Conservation (phyloP, 2,329 filamentous ascomycete species). For the Penicillium sp. region DNA sequence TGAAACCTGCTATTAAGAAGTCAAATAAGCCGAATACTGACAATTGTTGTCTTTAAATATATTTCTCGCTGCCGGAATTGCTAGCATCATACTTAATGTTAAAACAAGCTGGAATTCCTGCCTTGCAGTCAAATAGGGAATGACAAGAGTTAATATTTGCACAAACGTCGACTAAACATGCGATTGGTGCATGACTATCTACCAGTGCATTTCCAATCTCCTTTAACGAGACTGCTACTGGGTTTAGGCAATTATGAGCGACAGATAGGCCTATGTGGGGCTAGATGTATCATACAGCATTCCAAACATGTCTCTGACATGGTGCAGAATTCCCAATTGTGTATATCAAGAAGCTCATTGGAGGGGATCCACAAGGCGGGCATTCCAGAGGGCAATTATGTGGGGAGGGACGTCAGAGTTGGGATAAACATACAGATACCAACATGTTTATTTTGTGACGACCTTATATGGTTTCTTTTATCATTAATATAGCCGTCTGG, state of each 20-base stretch:
- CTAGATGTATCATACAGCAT: background rate
- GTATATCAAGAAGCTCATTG: background rate
- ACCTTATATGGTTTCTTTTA: background rate
- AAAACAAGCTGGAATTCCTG: background rate
- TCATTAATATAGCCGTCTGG: background rate
- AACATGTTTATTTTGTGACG: background rate
- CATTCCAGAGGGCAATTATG: slow-evolving; percentile 9
- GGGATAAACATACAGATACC: background rate
- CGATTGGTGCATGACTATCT: background rate
- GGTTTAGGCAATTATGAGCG: background rate
- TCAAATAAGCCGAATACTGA: too few relatives aligned
- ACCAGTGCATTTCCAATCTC: background rate
- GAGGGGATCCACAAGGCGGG: background rate
- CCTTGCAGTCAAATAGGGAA: background rate
- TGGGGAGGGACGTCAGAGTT: background rate
- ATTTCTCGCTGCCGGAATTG: too few relatives aligned
- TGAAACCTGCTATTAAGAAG: too few relatives aligned
- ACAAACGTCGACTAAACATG: background rate
- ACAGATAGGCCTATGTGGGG: background rate
- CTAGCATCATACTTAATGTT: background rate
- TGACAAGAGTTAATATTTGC: background rate
- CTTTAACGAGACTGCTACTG: background rate
- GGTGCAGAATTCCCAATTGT: background rate
- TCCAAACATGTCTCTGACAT: background rate
- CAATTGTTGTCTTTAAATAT: too few relatives aligned